A percentile compares a stretch with the other conserved stretches of the same genome.
These are phyloP conservation scores for Fusarium nodosum DNA, from an alignment of 2,329 filamentous ascomycete species.

Conservation along the genomic window DNA sequence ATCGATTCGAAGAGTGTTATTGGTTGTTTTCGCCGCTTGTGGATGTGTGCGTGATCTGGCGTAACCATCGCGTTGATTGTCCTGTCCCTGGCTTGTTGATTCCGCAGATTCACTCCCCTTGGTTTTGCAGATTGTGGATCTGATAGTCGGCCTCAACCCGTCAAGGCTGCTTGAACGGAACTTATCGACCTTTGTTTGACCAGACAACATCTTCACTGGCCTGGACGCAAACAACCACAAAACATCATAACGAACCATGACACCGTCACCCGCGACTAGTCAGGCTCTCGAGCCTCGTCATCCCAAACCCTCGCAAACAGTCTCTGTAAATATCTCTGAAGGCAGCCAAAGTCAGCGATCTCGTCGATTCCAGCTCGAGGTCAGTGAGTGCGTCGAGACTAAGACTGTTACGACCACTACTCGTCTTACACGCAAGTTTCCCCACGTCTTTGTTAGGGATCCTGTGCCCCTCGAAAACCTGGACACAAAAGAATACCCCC, in stretches of 20 bases:
- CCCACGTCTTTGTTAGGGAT: constrained; percentile 83
- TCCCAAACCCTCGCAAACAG: constrained; percentile 55
- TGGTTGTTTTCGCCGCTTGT: neutral
- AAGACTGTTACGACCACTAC: constrained; percentile 90
- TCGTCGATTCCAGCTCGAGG: constrained; percentile 66
- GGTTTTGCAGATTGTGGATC: neutral
- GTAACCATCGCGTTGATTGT: constrained; percentile 23
- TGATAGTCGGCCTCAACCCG: constrained; percentile 1
- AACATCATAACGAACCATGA: constrained; percentile 52
- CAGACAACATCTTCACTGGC: constrained; percentile 1
- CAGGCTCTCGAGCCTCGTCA: constrained; percentile 57
- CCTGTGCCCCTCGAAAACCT: constrained; percentile 78
- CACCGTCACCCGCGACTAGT: constrained; percentile 54
- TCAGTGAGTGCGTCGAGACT: constrained; percentile 76
- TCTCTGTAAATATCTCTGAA: constrained; percentile 64
- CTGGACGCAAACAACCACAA: constrained; percentile 34
- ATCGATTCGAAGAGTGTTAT: neutral
- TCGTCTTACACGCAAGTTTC: constrained; percentile 86
- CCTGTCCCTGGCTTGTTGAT: constrained; percentile 6
- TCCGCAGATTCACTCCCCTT: constrained; percentile 5
- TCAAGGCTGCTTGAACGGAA: constrained; percentile 1
- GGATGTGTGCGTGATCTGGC: constrained; percentile 11
- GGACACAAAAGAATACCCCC: constrained; percentile 89
- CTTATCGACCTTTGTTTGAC: constrained; percentile 1
- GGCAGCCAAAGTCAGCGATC: constrained; percentile 52